Percentiles rank a stretch among this genome's conserved stretches.
Conservation (phyloP, 768 basidiomycete species). For the Pulveroboletus sp. region DNA sequence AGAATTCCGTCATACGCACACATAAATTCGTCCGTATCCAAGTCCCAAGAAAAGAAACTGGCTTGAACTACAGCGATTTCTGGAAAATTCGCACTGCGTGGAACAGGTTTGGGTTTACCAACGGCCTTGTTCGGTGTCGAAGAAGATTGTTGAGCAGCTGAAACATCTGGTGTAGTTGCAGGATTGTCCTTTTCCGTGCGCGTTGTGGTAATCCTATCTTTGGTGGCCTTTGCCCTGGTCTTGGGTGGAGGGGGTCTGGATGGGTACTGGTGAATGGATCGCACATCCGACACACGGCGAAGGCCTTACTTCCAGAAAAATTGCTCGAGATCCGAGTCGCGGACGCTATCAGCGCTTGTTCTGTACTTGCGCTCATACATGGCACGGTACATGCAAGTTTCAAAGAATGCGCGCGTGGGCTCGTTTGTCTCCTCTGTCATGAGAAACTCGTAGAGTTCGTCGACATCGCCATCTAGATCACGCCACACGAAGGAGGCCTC, state of each 20-base stretch:
- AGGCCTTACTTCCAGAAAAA: constrained; percentile 79
- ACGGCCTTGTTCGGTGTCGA: constrained; percentile 14
- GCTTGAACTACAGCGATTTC: constrained; percentile 44
- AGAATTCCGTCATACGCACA: constrained; percentile 48
- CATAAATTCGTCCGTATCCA: constrained; percentile 45
- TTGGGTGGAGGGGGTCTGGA: constrained; percentile 24
- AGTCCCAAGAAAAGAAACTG: constrained; percentile 63
- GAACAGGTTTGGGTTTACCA: constrained; percentile 17
- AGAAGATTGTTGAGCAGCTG: constrained; percentile 6
- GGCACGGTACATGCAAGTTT: constrained; percentile 91
- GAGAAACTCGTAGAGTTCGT: constrained; percentile 93
- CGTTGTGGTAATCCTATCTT: constrained; percentile 11
- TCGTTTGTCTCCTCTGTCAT: constrained; percentile 69
- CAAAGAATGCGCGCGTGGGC: constrained; percentile 85
- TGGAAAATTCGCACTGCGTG: constrained; percentile 18
- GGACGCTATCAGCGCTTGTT: constrained; percentile 62
- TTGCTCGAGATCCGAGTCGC: constrained; percentile 68
- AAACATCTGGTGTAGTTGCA: constrained; percentile 1
- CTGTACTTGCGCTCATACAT: constrained; percentile 95
- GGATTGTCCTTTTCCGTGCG: constrained; percentile 10
- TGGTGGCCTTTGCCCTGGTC: constrained; percentile 15
- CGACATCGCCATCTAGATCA: constrained; percentile 86
- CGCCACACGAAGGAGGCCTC: constrained; percentile 89
- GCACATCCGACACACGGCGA: not conserved
- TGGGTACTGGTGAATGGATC: not conserved